phyloP scores from a whole-genome alignment of 257 asterid species.

The Primulina eburnea region DNA sequence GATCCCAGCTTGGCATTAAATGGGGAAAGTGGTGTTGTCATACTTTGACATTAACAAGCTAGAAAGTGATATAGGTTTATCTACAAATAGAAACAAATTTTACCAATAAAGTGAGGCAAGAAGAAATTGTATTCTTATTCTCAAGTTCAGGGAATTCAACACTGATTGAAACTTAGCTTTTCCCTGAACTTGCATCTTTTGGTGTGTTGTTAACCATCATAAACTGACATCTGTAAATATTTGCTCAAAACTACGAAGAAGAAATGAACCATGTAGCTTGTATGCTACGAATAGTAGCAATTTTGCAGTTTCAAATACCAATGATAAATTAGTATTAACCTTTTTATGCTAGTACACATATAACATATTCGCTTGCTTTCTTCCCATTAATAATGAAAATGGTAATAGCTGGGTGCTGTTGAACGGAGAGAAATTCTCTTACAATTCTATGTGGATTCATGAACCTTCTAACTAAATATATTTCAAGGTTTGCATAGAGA shows the following conservation, averaged over 20 bases:
- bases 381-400: neutral
- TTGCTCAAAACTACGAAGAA: neutral
- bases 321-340: neutral
- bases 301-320: neutral
- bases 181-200: neutral
- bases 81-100: constrained; percentile 11
- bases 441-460: too few species aligned
- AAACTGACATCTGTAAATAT: too few species aligned
- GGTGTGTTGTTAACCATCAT: neutral
- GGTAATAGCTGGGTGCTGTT: neutral
- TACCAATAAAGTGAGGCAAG: neutral
- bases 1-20: neutral
- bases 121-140: constrained; percentile 7
- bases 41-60: neutral
- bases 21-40: constrained; percentile 2
- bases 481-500: neutral
- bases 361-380: neutral
- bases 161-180: neutral
- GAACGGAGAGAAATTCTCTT: neutral
- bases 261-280: neutral
- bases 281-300: neutral
- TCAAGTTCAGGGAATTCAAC: neutral
- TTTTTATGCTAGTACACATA: neutral
- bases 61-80: constrained; percentile 6
- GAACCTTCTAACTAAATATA: neutral